Conservation (phyloP, 805 yeast genomes). For the Cyberlindnera americana region DNA sequence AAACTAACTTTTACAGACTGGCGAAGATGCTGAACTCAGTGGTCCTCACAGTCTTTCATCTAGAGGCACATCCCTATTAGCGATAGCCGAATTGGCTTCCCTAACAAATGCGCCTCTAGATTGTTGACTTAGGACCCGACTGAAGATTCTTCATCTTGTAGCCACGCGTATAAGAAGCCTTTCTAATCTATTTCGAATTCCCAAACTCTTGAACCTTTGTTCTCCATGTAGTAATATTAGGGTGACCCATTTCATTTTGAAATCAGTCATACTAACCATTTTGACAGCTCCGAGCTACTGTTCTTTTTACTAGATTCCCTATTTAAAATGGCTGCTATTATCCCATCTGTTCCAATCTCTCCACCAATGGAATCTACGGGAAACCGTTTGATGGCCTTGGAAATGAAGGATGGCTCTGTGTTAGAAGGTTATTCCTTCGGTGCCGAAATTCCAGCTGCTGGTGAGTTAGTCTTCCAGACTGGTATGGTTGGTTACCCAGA, state of each 20-base stretch:
- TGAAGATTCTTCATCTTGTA: not conserved
- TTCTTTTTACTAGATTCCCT: conserved; percentile 8
- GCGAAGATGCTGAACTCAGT: conserved; percentile 6
- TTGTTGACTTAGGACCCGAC: conserved; percentile 1
- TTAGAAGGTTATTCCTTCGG: conserved; percentile 97
- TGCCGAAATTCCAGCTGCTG: conserved; percentile 83
- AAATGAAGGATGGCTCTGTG: conserved; percentile 79
- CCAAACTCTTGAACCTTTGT: not conserved
- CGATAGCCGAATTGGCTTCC: not conserved
- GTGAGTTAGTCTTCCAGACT: conserved; percentile 98
- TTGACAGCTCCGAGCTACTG: conserved; percentile 13
- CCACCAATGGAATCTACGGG: conserved; percentile 86
- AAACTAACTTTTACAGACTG: conserved; percentile 4
- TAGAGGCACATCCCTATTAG: conserved; percentile 1
- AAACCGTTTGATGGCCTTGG: conserved; percentile 81
- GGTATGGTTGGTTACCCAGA: conserved; percentile 99
- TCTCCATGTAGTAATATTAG: conserved; percentile 8
- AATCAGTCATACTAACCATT: conserved; percentile 8
- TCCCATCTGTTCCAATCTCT: conserved; percentile 77
- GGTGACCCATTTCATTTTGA: conserved; percentile 11
- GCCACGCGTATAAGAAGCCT: not conserved
- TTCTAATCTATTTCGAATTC: conserved; percentile 14
- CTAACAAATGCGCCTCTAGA: conserved; percentile 1
- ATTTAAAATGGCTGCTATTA: conserved; percentile 21
- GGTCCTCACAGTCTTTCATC: conserved; percentile 5